Base-by-base conservation (phyloP, 2,329 filamentous ascomycete genomes). In the Stemphylium vesicarium region DNA sequence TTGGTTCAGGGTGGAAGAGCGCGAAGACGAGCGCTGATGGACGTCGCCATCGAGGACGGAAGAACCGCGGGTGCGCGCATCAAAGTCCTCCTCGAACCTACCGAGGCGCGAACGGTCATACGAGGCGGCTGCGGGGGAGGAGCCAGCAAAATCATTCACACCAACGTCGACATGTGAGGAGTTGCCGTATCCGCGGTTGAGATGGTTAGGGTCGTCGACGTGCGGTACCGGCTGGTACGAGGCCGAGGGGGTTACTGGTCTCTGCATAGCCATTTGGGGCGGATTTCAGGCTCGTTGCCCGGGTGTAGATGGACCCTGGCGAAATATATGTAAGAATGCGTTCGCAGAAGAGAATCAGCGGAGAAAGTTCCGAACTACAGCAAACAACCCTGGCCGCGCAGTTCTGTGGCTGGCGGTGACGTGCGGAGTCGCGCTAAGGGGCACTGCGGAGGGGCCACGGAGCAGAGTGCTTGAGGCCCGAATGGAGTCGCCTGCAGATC, bases 81-180 rank as follows among this genome's bases (percentile, higher is more conserved):
- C 87, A 82, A 88, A 90, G 78, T 89, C 85, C 72, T 91, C 88
- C 63, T 84, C 86, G 67, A 90, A 89, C 64, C 81, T 84, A 57
- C 85, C 81, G 40, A 64, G 50, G 43, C 71, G 65, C 53, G 47
- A 51, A 4, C 53, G 53, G 8, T 70, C 68, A 15, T 58, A 53
- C 26, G 62, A 64, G 5, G 68, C 67, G 50, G 68, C 64, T 4
- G 68, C 69, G 38, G 76, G 70, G 22, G 48, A 70, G 22, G 48
- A 70, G 41, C 63, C 62, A 11, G 75, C 78, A 48, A 79, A 79
- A 68, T 81, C 78, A 39, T 64, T 69, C 35, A 59, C 57, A 11
- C 65, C 70, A 33, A 68, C 55, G 18, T 65, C 50, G 15, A 68
- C 56, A 43, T 69, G 64, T 15, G 71, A 68, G 1, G 59, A 57